Conservation (phyloP, 306 rosid species). For the Ochetophila trinervis region DNA sequence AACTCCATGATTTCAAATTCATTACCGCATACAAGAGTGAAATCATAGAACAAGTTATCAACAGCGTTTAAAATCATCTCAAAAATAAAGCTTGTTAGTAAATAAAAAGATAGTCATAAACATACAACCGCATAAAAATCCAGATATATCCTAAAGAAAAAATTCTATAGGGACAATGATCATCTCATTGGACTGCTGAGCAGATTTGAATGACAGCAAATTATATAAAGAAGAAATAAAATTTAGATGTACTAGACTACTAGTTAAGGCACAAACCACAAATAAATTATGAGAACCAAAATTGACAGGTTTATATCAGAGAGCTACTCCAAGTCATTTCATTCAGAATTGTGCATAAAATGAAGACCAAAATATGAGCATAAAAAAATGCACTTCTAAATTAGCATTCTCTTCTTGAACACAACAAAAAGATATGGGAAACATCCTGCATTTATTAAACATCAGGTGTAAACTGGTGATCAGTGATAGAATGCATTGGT, state of each 20-base stretch:
- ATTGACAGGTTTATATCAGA: conserved; percentile 1
- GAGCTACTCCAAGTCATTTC: background rate
- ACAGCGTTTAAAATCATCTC: background rate
- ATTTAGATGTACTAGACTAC: background rate
- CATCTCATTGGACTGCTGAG: background rate
- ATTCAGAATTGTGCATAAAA: background rate
- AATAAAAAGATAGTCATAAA: background rate
- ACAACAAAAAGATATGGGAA: too few relatives aligned
- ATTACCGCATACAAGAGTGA: background rate
- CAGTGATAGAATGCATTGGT: too few relatives aligned
- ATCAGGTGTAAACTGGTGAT: too few relatives aligned
- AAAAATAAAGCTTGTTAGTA: background rate
- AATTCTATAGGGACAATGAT: background rate
- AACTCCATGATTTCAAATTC: background rate
- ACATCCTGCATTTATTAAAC: too few relatives aligned
- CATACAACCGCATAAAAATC: background rate
- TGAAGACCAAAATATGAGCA: background rate
- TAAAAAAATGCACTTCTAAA: background rate
- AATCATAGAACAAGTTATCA: background rate
- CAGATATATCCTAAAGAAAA: background rate
- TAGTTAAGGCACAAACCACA: background rate
- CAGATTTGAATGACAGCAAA: background rate
- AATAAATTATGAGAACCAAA: background rate
- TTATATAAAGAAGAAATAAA: background rate
- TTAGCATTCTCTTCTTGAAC: background rate